Conservation (phyloP, 148 eudicot genomes). For the Suaeda aralocaspica region DNA sequence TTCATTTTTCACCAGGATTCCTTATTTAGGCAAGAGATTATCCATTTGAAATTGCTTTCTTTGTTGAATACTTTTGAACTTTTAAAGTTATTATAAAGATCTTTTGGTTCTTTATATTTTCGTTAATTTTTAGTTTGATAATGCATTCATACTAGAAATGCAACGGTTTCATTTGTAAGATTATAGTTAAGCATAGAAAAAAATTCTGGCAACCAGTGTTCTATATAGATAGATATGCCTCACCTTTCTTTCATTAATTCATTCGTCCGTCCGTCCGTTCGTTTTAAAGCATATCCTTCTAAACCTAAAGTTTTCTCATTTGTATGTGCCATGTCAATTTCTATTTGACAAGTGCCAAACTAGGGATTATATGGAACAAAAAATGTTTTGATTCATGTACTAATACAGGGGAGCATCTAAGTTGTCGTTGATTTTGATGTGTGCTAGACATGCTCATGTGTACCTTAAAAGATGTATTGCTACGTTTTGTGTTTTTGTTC, state of each 20-base stretch:
- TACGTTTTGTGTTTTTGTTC: background rate
- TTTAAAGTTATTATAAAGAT: background rate
- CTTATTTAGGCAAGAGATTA: background rate
- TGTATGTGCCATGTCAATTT: background rate
- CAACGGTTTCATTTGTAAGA: background rate
- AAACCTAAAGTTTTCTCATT: background rate
- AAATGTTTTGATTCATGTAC: background rate
- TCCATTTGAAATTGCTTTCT: background rate
- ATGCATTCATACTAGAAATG: background rate
- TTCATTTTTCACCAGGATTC: background rate
- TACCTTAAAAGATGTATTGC: background rate
- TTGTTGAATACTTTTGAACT: background rate
- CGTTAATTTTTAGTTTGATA: background rate
- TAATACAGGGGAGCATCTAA: background rate
- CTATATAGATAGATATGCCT: no score
- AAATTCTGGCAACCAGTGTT: background rate
- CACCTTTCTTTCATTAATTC: no score
- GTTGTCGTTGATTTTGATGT: background rate
- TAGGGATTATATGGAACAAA: background rate
- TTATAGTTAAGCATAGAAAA: background rate
- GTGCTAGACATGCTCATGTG: background rate
- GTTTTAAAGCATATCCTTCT: no score
- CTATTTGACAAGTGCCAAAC: background rate
- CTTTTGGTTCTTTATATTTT: background rate
- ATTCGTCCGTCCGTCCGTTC: no score